Base-by-base conservation (phyloP, 2,329 filamentous ascomycete species). In the Hypoxylon sp. region DNA sequence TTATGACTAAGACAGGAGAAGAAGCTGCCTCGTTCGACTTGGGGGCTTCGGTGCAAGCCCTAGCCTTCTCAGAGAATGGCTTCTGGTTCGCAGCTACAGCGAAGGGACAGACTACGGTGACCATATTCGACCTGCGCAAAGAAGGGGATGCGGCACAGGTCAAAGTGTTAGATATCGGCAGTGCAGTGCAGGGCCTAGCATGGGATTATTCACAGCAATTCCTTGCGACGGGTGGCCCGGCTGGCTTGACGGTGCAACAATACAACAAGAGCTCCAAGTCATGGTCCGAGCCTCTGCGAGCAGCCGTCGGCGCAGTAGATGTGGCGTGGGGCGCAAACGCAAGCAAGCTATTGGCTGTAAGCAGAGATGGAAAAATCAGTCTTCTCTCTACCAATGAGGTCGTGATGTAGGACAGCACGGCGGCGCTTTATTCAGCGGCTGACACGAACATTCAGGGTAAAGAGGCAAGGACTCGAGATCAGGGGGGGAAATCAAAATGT, bases 171-270 rank as follows among this genome's bases (percentile, higher is more conserved):
- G 93, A 97, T 68, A 89, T 91, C 47, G 94, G 93, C 58, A 89
- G 88, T 65, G 84, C 87, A n/a, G 87, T 97, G 49, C 86, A 91
- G 64, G 88, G 86, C 41, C 84, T 97, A 67, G 84, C 85, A 50
- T 99, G 94, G 94, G 95, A 99, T 75, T 97, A 97, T 81, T 95
- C 92, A 6, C 94, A 94, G 44, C 94, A 97, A 78, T 99, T 91
- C 81, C 83, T 99, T 55, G 91, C 94, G 24, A 91, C 91, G 11
- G 91, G 88, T 3, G 94, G 94, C 6, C 85, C 90, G 3, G 88
- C 90, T 46, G 93, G 93, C 26, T 81, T 97, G 48, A 92, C 91
- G 4, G 92, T 99, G 41, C 92, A 95, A 77, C 91, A 97, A 73
- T 99, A 96, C 79, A 85, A 87, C 67, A 99, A 98, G 84, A 83